A percentile compares a stretch with the other conserved stretches of the same genome.
Conservation (phyloP, 2,329 filamentous ascomycete species). For the Aaosphaeria pasadenensis region DNA sequence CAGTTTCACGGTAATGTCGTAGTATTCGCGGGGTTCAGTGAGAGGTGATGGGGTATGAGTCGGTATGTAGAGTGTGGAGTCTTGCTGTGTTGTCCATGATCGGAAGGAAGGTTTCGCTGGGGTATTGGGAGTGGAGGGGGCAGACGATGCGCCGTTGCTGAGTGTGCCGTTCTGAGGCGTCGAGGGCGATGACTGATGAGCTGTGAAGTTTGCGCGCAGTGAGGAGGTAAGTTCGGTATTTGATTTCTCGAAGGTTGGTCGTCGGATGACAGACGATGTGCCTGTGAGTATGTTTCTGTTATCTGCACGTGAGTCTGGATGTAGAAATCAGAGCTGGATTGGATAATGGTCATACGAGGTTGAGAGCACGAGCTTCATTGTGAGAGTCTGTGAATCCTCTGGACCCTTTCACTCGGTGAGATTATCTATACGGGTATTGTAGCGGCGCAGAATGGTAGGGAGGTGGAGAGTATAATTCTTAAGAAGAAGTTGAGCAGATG, state of each 20-base stretch:
- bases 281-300: constrained; percentile 81
- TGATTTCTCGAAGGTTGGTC: constrained; percentile 73
- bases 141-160: constrained; percentile 1
- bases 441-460: too few relatives aligned
- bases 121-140: constrained; percentile 16
- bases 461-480: too few relatives aligned
- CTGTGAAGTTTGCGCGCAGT: constrained; percentile 76
- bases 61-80: constrained; percentile 66
- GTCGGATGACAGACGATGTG: constrained; percentile 79
- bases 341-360: constrained; percentile 67
- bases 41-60: constrained; percentile 68
- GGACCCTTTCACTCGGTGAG: neutral
- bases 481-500: neutral
- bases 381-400: constrained; percentile 19
- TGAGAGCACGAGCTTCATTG: constrained; percentile 80
- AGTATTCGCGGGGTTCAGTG: constrained; percentile 76
- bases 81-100: constrained; percentile 64
- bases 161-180: constrained; percentile 22
- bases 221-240: constrained; percentile 92
- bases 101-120: constrained; percentile 38
- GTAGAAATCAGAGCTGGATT: constrained; percentile 8
- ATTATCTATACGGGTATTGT: too few relatives aligned
- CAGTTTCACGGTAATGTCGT: constrained; percentile 93
- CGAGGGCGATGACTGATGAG: constrained; percentile 64
- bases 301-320: constrained; percentile 50